These are phyloP conservation scores for Thamnidium elegans DNA, from an alignment of 192 early-diverging fungal species.

Conservation along the genomic window DNA sequence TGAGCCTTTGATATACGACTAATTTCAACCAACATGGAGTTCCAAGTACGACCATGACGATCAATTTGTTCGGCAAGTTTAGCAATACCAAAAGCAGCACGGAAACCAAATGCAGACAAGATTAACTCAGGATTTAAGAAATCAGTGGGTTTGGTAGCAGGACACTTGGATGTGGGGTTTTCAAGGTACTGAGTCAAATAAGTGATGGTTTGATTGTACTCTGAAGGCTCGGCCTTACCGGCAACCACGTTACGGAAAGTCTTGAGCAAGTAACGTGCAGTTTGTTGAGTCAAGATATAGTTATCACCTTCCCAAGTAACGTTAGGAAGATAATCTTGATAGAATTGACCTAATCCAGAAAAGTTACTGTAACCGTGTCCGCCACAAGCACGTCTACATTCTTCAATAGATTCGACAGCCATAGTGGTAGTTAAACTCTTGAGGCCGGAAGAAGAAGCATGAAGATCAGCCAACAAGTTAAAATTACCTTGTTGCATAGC, in stretches of 20 bases:
- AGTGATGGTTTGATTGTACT: slow-evolving; percentile 40
- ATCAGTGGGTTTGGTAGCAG: slow-evolving; percentile 44
- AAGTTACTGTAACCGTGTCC: slow-evolving; percentile 77
- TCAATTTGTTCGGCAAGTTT: slow-evolving; percentile 63
- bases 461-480: slow-evolving; percentile 65
- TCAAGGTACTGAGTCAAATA: slow-evolving; percentile 50
- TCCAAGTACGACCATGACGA: slow-evolving; percentile 63
- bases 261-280: slow-evolving; percentile 73
- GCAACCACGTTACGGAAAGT: slow-evolving; percentile 56
- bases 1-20: slow-evolving; percentile 71
- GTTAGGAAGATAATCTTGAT: slow-evolving; percentile 68
- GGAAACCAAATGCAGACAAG: slow-evolving; percentile 67
- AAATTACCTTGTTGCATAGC: slow-evolving; percentile 60
- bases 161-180: slow-evolving; percentile 59
- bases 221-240: slow-evolving; percentile 45
- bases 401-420: slow-evolving; percentile 66
- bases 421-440: slow-evolving; percentile 70
- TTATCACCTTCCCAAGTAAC: slow-evolving; percentile 86
- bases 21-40: slow-evolving; percentile 74
- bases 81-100: slow-evolving; percentile 62
- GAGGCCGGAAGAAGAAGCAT: slow-evolving; percentile 69
- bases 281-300: slow-evolving; percentile 84
- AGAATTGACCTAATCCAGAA: slow-evolving; percentile 66
- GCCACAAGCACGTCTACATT: slow-evolving; percentile 72
- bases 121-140: slow-evolving; percentile 60